phyloP scores from a whole-genome alignment of 2,329 filamentous ascomycete genomes.

The Ceratocystiopsis sp. region DNA sequence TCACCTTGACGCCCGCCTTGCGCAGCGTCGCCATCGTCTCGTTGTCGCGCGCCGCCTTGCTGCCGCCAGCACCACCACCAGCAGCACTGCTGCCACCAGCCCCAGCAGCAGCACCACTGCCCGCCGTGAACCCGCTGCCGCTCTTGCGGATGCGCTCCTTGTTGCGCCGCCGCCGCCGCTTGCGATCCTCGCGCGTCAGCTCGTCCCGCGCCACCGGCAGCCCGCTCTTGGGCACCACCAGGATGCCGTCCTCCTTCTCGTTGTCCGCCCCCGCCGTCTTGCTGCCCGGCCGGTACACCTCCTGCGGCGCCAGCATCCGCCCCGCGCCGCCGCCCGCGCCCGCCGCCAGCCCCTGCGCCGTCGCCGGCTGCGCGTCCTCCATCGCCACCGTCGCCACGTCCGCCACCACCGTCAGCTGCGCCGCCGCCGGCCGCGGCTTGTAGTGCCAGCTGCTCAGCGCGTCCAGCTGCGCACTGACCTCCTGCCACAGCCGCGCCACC shows the following conservation, averaged over 20 bases:
- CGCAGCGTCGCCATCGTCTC: slow-evolving; percentile 26
- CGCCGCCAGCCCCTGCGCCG: slow-evolving; percentile 54
- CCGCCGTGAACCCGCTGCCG: slow-evolving; percentile 22
- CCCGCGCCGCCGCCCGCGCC: slow-evolving; percentile 29
- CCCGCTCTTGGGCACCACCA: slow-evolving; percentile 62
- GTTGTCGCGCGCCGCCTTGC: slow-evolving; percentile 28
- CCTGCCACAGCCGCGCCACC: slow-evolving; percentile 68
- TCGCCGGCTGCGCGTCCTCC: slow-evolving; percentile 86
- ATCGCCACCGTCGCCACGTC: slow-evolving; percentile 85
- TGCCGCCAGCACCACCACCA: slow-evolving; percentile 26
- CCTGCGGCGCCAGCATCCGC: slow-evolving; percentile 70
- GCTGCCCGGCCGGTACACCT: slow-evolving; percentile 73
- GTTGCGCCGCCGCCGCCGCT: slow-evolving; percentile 56
- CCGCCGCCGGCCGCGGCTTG: slow-evolving; percentile 69
- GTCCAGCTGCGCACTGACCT: slow-evolving; percentile 66
- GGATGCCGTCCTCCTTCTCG: slow-evolving; percentile 11
- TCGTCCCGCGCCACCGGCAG: slow-evolving; percentile 67
- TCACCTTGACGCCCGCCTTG: slow-evolving; percentile 74
- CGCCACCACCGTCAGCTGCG: slow-evolving; percentile 70
- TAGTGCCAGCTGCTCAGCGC: slow-evolving; percentile 88
- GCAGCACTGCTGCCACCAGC: slow-evolving; percentile 17
- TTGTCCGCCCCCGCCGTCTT: slow-evolving; percentile 27
- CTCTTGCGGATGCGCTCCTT: slow-evolving; percentile 73
- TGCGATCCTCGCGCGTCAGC: slow-evolving; percentile 74
- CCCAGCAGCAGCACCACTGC: slow-evolving; percentile 19